These are phyloP conservation scores for Santalum album DNA, from an alignment of 164 flowering plant species.

Conservation along the genomic window DNA sequence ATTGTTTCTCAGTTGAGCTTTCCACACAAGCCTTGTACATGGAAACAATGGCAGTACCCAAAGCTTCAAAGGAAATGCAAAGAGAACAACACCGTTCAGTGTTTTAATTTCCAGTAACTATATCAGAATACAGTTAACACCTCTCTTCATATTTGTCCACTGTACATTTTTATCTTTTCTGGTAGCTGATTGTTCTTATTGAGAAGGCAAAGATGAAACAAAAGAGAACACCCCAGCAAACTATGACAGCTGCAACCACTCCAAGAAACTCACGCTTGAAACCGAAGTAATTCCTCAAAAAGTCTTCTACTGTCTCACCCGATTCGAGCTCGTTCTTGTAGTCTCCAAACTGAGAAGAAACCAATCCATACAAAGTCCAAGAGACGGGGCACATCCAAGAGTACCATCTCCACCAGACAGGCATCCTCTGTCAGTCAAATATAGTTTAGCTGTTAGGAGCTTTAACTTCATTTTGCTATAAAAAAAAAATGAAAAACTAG, in stretches of 20 bases:
- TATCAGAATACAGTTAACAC: too few relatives aligned
- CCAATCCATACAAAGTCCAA: constrained; percentile 16
- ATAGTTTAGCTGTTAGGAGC: not conserved
- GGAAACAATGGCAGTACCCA: too few relatives aligned
- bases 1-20: too few relatives aligned
- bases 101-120: too few relatives aligned
- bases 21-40: too few relatives aligned
- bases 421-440: not conserved
- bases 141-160: too few relatives aligned
- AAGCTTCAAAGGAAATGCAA: too few relatives aligned
- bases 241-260: constrained; percentile 18
- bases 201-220: constrained; percentile 19
- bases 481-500: not conserved
- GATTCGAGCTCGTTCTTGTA: not conserved
- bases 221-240: constrained; percentile 16
- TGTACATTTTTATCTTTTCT: constrained; percentile 20
- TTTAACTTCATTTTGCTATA: too few relatives aligned
- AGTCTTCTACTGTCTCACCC: constrained; percentile 6
- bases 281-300: constrained; percentile 9
- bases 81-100: too few relatives aligned
- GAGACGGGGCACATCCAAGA: constrained; percentile 7
- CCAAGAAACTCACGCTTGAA: constrained; percentile 26
- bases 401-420: constrained; percentile 7
- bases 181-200: constrained; percentile 22
- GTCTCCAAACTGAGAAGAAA: constrained; percentile 16